Base-by-base conservation (phyloP, 1,139 yeast species). In the Nadsonia starkeyi-henricii region DNA sequence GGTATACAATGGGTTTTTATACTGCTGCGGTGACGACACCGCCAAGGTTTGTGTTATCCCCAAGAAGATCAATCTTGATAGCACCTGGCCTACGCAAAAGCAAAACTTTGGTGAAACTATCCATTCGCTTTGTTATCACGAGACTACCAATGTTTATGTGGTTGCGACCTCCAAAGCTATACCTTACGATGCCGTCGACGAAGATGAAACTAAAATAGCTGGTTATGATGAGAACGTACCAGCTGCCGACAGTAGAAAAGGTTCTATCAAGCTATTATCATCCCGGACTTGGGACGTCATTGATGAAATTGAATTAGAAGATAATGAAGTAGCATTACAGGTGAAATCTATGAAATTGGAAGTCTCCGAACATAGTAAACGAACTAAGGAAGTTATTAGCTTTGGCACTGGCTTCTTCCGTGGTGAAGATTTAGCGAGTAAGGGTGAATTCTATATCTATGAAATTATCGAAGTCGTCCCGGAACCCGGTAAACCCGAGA, bases 391-490 rank as follows among this genome's bases (percentile, higher is more conserved):
- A 59, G 77, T 80, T 53, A 65, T 91, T 20, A 81, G 86, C 1
- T 70, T 83, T 21, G 98, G 97, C 1, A 78, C 91, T 1, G 85
- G 94, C 1, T 72, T 75, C 51, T 76, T 80, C 51, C 73, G 94
- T 51, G 79, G 84, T 55, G 98, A 91, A 61, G 96, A 88, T 66
- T 69, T 84, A 50, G 77, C 88, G 3, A 77, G 95, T 1, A 78
- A 80, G 58, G 98, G 98, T 0, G 71, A 82, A 1, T 83, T 86
- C 63, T 78, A 79, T 54, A 68, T 89, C 1, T 80, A 69, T 56
- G 95, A 88, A 55, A 72, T 85, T 42, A 81, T 84, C 48, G 89
- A 81, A 53, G 84, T 88, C 62, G 86, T 86, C 52, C 96, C 96
- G 0, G 96, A 88, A 58, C 93, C 93, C 0, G 91, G 84, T 0